Evolutionary conservation across 73 alveolate species (phyloP).

Genomic region (Paramecium sexaurelia): DNA sequence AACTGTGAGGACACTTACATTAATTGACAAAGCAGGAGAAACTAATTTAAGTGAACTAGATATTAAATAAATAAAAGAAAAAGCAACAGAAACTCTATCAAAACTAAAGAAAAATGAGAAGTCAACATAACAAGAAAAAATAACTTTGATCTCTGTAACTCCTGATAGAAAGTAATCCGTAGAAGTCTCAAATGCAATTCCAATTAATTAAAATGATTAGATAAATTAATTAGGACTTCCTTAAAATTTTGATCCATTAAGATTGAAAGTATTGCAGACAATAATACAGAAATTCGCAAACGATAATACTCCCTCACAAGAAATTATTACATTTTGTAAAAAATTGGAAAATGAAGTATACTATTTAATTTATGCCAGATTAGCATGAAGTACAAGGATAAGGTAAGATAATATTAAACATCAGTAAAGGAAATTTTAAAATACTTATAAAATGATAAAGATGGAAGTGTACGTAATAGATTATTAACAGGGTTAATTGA

Average conservation of each 20-base stretch:
- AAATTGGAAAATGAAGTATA: constrained; percentile 47
- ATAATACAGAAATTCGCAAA: not conserved
- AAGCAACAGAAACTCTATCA: not conserved
- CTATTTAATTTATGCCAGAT: not conserved
- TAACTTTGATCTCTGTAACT: not conserved
- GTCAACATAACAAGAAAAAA: not conserved
- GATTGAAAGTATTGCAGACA: not conserved
- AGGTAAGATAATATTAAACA: not conserved
- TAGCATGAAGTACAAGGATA: not conserved
- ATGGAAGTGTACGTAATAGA: constrained; percentile 43
- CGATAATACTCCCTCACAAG: not conserved
- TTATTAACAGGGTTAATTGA: constrained; percentile 21
- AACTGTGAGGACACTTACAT: constrained; percentile 24
- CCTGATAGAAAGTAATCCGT: not conserved
- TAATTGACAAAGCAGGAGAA: not conserved
- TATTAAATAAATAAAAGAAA: not conserved
- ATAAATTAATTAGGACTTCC: constrained; percentile 1
- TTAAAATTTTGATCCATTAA: not conserved
- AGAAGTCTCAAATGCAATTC: not conserved
- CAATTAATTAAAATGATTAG: not conserved
- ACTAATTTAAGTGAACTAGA: not conserved
- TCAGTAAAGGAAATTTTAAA: not conserved
- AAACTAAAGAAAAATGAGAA: not conserved
- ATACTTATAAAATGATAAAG: not conserved
- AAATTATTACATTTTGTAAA: not conserved